Percentiles rank a stretch among this genome's conserved stretches.
Conservation (phyloP, 2,329 filamentous ascomycete species). For the Fusarium lateritium region DNA sequence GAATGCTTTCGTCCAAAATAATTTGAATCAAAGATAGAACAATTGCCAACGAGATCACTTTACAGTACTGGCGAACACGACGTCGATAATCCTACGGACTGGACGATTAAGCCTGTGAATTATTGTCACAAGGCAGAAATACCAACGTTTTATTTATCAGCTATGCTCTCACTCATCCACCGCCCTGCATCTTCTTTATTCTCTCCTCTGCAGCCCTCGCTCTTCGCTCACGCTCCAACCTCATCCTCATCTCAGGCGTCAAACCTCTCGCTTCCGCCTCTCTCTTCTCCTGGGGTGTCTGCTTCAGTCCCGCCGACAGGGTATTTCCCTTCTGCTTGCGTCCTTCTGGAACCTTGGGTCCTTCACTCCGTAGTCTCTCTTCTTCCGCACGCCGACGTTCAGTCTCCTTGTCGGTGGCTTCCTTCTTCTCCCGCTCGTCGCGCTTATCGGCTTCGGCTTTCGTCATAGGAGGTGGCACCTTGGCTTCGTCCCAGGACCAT, state of each 20-base stretch:
- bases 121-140: no score
- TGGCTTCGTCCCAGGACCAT: conserved; percentile 85
- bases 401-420: conserved; percentile 77
- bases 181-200: conserved; percentile 72
- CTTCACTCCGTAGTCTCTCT: conserved; percentile 78
- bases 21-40: neutral
- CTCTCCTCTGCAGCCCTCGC: conserved; percentile 94
- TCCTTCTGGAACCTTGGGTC: conserved; percentile 67
- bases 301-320: conserved; percentile 69
- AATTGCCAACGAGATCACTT: no score
- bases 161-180: conserved; percentile 28
- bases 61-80: no score
- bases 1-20: neutral
- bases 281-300: conserved; percentile 84
- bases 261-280: conserved; percentile 88
- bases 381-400: conserved; percentile 81
- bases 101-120: no score
- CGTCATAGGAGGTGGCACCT: conserved; percentile 79
- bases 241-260: conserved; percentile 88
- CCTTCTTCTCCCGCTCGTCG: conserved; percentile 77
- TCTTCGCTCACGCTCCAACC: conserved; percentile 88
- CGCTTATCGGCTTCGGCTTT: conserved; percentile 80
- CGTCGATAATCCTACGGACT: no score
- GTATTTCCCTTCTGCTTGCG: conserved; percentile 68
- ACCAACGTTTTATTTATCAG: neutral